Percentiles rank a stretch among this genome's conserved stretches.
phyloP scores from a whole-genome alignment of 306 rosid species.

The Trifolium repens region DNA sequence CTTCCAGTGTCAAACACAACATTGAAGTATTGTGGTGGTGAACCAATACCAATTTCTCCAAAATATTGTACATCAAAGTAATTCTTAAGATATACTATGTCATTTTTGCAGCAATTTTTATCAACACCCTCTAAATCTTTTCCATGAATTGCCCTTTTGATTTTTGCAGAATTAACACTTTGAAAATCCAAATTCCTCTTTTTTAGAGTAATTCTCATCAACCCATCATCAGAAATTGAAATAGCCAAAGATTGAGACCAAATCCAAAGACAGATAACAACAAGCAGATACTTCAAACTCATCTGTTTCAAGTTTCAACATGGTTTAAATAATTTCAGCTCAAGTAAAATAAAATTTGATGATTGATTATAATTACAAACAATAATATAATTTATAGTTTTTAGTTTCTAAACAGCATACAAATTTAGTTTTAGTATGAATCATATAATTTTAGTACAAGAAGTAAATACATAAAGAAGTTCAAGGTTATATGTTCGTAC shows the following conservation, averaged over 20 bases:
- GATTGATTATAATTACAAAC: not conserved
- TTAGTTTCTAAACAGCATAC: not conserved
- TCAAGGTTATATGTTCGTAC: not conserved
- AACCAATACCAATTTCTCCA: conserved; percentile 79
- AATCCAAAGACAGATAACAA: conserved; percentile 39
- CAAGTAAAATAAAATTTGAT: not conserved
- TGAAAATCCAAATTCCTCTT: conserved; percentile 43
- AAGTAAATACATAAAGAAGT: not conserved
- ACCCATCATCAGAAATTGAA: conserved; percentile 47
- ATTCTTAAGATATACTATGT: conserved; percentile 60
- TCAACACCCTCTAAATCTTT: conserved; percentile 12
- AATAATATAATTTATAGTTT: not conserved
- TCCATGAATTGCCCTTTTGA: conserved; percentile 20
- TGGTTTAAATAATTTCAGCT: conserved; percentile 13
- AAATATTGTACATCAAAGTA: conserved; percentile 71
- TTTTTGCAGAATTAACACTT: conserved; percentile 47
- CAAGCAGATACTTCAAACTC: conserved; percentile 35
- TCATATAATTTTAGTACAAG: not conserved
- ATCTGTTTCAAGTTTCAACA: conserved; percentile 39
- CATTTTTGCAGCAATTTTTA: conserved; percentile 7
- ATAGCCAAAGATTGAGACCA: conserved; percentile 49
- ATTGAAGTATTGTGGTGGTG: conserved; percentile 67
- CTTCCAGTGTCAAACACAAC: conserved; percentile 86
- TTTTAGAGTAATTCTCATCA: conserved; percentile 48
- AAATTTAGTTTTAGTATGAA: not conserved